phyloP scores from a whole-genome alignment of 1,139 yeast genomes.

The Lodderomyces elongisporus region DNA sequence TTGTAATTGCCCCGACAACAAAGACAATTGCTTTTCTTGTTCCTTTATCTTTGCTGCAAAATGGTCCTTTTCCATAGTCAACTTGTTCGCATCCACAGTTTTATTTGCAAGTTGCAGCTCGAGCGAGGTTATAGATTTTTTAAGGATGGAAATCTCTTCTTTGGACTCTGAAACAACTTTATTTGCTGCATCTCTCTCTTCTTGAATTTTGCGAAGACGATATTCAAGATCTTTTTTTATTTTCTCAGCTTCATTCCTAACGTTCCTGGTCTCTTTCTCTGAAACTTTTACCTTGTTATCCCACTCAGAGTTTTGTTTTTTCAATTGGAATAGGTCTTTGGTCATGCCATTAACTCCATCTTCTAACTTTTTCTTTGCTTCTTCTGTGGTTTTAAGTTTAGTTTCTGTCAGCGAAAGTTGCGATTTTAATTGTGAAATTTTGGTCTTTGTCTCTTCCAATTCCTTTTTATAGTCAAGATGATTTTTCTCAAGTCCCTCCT shows the following conservation, averaged over 20 bases:
- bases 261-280: slow-evolving; percentile 35
- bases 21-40: neutral
- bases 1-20: neutral
- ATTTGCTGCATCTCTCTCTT: neutral
- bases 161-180: neutral
- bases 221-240: slow-evolving; percentile 19
- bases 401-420: slow-evolving; percentile 21
- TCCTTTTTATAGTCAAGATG: slow-evolving; percentile 27
- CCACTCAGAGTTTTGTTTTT: slow-evolving; percentile 52
- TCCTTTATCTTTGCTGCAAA: neutral
- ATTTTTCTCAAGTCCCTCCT: slow-evolving; percentile 27
- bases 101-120: neutral
- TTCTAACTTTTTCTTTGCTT: slow-evolving; percentile 66
- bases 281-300: slow-evolving; percentile 38
- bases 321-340: slow-evolving; percentile 66
- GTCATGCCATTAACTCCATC: slow-evolving; percentile 90
- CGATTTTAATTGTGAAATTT: slow-evolving; percentile 20
- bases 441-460: slow-evolving; percentile 26
- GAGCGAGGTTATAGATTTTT: neutral
- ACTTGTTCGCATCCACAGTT: neutral
- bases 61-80: neutral
- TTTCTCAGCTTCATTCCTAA: slow-evolving; percentile 19
- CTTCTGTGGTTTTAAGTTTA: slow-evolving; percentile 27
- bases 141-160: neutral
- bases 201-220: slow-evolving; percentile 17